Evolutionary conservation across 148 eudicot species (phyloP).

Genomic region (Silene latifolia): DNA sequence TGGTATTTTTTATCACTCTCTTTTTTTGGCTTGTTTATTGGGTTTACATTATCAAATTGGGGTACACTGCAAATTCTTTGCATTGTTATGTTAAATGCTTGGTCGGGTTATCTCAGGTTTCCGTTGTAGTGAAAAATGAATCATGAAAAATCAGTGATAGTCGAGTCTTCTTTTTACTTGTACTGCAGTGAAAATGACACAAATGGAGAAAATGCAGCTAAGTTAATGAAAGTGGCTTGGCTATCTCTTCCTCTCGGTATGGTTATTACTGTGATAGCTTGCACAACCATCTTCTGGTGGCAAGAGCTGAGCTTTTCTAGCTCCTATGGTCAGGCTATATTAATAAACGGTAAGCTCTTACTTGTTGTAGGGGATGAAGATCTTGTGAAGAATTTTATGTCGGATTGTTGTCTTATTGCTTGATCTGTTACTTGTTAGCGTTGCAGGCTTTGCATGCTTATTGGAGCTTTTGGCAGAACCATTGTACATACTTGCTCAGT

Average conservation of each 20-base stretch:
- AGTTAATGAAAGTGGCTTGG: slow-evolving; percentile 87
- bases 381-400: not conserved
- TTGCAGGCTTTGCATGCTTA: slow-evolving; percentile 83
- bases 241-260: slow-evolving; percentile 77
- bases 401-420: not conserved
- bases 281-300: slow-evolving; percentile 82
- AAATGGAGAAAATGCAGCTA: slow-evolving; percentile 47
- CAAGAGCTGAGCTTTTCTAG: slow-evolving; percentile 68
- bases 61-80: not conserved
- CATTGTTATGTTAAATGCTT: slow-evolving; percentile 1
- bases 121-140: not conserved
- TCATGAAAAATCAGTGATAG: not conserved
- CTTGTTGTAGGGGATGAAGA: not conserved
- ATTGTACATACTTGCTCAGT: slow-evolving; percentile 85
- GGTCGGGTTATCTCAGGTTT: not conserved
- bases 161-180: not conserved
- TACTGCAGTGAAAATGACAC: slow-evolving; percentile 62
- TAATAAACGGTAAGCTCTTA: slow-evolving; percentile 73
- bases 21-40: slow-evolving; percentile 4
- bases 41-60: not conserved
- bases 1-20: slow-evolving; percentile 45
- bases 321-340: slow-evolving; percentile 80
- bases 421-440: slow-evolving; percentile 7
- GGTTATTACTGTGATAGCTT: slow-evolving; percentile 52
- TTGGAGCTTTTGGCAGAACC: slow-evolving; percentile 95